phyloP scores from a whole-genome alignment of 805 yeast species.

The Metschnikowia peoriensis region DNA sequence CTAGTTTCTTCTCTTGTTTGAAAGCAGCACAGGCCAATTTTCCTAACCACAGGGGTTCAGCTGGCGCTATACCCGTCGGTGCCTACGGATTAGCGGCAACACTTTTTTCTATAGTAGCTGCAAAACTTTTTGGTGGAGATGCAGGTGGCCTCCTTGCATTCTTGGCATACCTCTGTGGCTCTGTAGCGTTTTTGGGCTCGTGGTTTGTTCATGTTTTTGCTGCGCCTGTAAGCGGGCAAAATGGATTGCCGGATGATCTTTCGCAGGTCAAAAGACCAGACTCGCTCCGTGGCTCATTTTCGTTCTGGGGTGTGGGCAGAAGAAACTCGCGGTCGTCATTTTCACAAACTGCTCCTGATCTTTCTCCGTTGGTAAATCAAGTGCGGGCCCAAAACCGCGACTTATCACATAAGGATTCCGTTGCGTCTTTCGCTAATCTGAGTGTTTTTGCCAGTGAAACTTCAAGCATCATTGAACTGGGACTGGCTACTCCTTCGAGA shows the following conservation, averaged over 20 bases:
- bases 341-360: conserved; percentile 10
- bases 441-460: conserved; percentile 11
- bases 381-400: conserved; percentile 1
- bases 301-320: conserved; percentile 41
- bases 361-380: conserved; percentile 9
- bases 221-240: conserved; percentile 4
- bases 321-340: conserved; percentile 22
- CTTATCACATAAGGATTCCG: conserved; percentile 6
- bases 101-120: conserved; percentile 56
- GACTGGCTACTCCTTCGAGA: not conserved
- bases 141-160: conserved; percentile 56
- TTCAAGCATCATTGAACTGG: conserved; percentile 11
- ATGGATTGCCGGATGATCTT: not conserved
- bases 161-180: conserved; percentile 53
- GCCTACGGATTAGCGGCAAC: conserved; percentile 72
- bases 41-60: conserved; percentile 68
- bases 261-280: not conserved
- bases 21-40: conserved; percentile 62
- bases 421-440: conserved; percentile 8
- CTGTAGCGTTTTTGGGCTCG: conserved; percentile 42
- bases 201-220: conserved; percentile 42
- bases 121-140: conserved; percentile 49
- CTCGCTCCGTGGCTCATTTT: conserved; percentile 32
- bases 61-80: conserved; percentile 67
- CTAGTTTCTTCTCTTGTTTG: conserved; percentile 56